Base-by-base conservation (phyloP, 306 rosid species). In the Lathyrus aphaca region DNA sequence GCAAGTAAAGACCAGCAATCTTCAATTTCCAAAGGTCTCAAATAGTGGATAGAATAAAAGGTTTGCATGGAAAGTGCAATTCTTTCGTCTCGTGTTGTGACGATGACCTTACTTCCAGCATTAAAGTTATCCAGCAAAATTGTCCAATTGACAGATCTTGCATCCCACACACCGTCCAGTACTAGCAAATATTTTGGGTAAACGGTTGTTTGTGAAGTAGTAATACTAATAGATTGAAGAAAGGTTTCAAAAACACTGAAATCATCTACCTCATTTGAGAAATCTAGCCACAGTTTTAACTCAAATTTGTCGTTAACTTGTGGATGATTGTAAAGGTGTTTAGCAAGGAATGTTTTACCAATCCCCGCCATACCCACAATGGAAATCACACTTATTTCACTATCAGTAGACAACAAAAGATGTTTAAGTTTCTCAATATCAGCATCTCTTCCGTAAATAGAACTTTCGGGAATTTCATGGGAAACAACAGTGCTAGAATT, bases 81-180 rank as follows among this genome's bases (percentile, higher is more conserved):
- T 44, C 54, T 70, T 48, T 39, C 49, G 25, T 77, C 50, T 5
- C 73, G 30, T 10, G 66, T 61, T 4, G 66, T 61, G 30, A 61
- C 10, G 16, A 61, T 10, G 32, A 61, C 18, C 66, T 5, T 17
- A 10, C 66, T 38, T 61, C 27, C 66, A 4, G 5, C 15, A 10
- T 18, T 61, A 10, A 38, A 17, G 27, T 38, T 38, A 40, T 11
- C 35, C 71, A 49, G 65, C 3, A 77, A 48, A 6, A 58, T 49
- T 40, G 68, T 76, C 87, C 85, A 83, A 14, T 66, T 66, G 21
- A 30, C 38, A 61, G 50, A 74, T 53, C 61, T 77, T 37, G 69
- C 62, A 55, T 19, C 64, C 71, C 82, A 80, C 25, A 80, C 71
- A 46, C 80, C 82, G 54, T 83, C 84, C 40, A 83, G 59, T 23